These are phyloP conservation scores for Thuidium tamariscinum DNA, from an alignment of 225 moss, liverwort and hornwort genomes.

Conservation along the genomic window DNA sequence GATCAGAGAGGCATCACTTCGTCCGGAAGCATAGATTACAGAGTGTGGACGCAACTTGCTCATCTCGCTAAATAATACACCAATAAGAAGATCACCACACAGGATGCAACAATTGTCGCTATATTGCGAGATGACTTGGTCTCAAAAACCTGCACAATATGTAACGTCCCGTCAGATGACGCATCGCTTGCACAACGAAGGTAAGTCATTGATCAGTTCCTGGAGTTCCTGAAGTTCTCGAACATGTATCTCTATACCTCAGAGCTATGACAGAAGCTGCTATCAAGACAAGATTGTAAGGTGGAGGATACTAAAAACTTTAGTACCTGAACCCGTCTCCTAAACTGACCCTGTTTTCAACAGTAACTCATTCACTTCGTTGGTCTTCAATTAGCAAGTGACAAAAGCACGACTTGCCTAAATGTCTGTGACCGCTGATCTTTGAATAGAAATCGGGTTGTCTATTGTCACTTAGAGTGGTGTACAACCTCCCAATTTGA, in stretches of 20 bases:
- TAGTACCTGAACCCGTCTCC: not conserved
- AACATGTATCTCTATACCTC: not conserved
- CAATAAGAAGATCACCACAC: constrained; percentile 41
- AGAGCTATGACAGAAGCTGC: not conserved
- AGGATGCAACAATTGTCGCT: constrained; percentile 47
- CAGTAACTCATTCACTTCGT: not conserved
- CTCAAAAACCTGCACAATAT: constrained; percentile 66
- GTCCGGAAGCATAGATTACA: constrained; percentile 3
- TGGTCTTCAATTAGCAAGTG: not conserved
- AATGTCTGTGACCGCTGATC: not conserved
- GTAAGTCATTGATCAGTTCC: not conserved
- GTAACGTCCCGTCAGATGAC: not conserved
- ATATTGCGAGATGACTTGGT: constrained; percentile 70
- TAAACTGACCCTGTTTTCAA: not conserved
- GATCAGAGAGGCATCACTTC: constrained; percentile 1
- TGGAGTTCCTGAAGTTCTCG: not conserved
- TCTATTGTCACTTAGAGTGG: not conserved
- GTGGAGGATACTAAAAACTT: not conserved
- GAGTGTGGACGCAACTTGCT: not conserved
- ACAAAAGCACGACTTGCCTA: not conserved
- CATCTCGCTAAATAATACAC: constrained; percentile 34
- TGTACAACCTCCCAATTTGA: not conserved
- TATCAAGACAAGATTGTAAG: not conserved
- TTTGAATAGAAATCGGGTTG: not conserved
- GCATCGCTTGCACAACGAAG: not conserved